Conservation (phyloP, 2,329 filamentous ascomycete species). For the Sordariomycetes sp. region DNA sequence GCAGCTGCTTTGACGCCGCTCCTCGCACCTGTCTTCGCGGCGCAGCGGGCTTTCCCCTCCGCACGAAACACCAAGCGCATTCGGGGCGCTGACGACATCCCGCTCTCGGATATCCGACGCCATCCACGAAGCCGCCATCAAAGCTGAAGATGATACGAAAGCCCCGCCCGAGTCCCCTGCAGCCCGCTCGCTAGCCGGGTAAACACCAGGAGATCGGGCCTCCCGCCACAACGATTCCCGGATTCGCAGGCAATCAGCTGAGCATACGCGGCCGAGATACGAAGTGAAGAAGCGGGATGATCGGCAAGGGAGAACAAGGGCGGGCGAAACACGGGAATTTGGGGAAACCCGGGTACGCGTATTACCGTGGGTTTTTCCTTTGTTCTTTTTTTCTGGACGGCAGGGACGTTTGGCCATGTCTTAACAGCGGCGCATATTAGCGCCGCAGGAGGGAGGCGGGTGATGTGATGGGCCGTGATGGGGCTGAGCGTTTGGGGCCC, state of each 20-base stretch:
- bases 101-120: neutral
- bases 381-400: no score
- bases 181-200: neutral
- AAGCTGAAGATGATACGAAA: neutral
- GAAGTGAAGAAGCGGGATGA: neutral
- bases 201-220: neutral
- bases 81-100: neutral
- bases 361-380: no score
- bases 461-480: neutral
- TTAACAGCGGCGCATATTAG: neutral
- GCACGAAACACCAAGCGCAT: neutral
- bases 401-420: neutral
- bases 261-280: neutral
- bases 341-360: neutral
- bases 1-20: no score
- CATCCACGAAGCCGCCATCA: neutral
- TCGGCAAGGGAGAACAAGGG: neutral
- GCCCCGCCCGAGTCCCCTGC: neutral
- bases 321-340: neutral
- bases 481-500: neutral
- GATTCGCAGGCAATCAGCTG: neutral
- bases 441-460: neutral
- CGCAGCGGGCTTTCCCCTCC: neutral
- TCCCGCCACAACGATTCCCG: neutral
- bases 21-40: neutral